A percentile compares a stretch with the other conserved stretches of the same genome.
Evolutionary conservation across 257 asterid species (phyloP).

Genomic region (Solanum chmielewskii): DNA sequence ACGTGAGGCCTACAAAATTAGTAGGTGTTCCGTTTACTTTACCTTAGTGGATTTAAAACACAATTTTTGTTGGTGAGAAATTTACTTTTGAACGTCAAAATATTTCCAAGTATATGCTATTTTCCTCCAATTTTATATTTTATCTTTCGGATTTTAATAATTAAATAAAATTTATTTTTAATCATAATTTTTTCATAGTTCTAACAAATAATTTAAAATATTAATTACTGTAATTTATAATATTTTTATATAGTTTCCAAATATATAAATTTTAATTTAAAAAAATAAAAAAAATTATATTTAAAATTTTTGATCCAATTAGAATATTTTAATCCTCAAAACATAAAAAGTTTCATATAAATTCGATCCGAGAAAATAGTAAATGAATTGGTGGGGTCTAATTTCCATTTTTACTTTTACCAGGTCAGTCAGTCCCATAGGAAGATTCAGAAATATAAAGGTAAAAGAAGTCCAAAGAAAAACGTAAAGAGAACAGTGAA

Average conservation of each 20-base stretch:
- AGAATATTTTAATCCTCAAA: too few species aligned
- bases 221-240: accelerated
- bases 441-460: not conserved
- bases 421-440: not conserved
- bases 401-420: not conserved
- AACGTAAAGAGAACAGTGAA: not conserved
- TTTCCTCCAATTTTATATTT: too few species aligned
- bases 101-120: not conserved
- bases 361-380: too few species aligned
- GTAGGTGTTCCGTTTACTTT: not conserved
- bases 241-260: too few species aligned
- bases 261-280: too few species aligned
- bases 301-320: accelerated
- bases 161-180: too few species aligned
- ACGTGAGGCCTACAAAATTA: not conserved
- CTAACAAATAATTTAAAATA: too few species aligned
- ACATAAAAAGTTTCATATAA: too few species aligned
- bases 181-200: too few species aligned
- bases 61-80: not conserved
- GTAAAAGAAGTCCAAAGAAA: not conserved
- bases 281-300: too few species aligned
- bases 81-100: not conserved
- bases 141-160: too few species aligned
- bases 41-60: not conserved
- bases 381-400: not conserved